These are phyloP conservation scores for Elongisporangium senticosum DNA, from an alignment of 352 stramenopile species.

Conservation along the genomic window DNA sequence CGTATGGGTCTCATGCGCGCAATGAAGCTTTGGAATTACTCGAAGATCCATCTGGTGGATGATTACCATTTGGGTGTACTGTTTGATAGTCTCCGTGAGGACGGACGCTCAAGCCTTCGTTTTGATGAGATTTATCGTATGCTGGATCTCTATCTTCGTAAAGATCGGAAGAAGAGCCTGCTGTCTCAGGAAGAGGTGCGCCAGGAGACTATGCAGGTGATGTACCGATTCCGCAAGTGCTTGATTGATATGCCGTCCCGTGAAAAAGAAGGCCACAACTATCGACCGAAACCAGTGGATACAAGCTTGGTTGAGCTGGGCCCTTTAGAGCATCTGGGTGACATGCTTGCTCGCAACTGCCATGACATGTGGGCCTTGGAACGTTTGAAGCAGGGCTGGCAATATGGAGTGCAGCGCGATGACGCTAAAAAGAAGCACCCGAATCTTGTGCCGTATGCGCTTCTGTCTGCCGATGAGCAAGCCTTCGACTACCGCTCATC, in stretches of 20 bases:
- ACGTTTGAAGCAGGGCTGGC: conserved; percentile 81
- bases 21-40: conserved; percentile 82
- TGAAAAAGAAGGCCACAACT: conserved; percentile 87
- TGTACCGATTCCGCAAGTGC: conserved; percentile 86
- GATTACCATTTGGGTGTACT: conserved; percentile 81
- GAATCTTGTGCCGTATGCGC: conserved; percentile 79
- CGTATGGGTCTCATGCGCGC: conserved; percentile 64
- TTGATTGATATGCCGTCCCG: conserved; percentile 86
- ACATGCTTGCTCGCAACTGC: conserved; percentile 79
- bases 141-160: conserved; percentile 77
- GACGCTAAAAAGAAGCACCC: conserved; percentile 71
- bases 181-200: conserved; percentile 71
- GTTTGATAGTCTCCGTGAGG: conserved; percentile 68
- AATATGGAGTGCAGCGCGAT: conserved; percentile 62
- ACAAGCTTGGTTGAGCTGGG: conserved; percentile 68
- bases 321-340: conserved; percentile 60
- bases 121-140: conserved; percentile 85
- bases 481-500: conserved; percentile 82
- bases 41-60: conserved; percentile 67
- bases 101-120: conserved; percentile 67
- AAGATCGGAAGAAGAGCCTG: conserved; percentile 64
- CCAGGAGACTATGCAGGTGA: conserved; percentile 75
- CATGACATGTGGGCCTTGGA: conserved; percentile 86
- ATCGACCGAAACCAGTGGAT: conserved; percentile 80
- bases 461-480: conserved; percentile 76